Conservation (phyloP, 192 early-diverging fungal species). For the Backusella tuberculispora region DNA sequence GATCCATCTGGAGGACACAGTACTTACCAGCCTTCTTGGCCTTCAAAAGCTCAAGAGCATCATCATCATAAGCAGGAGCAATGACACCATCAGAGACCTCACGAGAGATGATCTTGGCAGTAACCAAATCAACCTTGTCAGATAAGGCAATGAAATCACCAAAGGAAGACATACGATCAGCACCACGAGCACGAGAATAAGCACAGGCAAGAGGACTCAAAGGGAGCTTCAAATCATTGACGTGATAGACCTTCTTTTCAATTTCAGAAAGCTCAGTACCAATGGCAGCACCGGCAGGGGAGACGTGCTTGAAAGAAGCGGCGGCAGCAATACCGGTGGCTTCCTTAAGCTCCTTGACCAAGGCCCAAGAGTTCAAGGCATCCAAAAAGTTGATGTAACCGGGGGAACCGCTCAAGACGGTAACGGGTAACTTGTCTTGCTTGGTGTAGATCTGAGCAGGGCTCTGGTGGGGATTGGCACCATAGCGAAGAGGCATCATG, state of each 20-base stretch:
- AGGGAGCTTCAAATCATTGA: conserved; percentile 78
- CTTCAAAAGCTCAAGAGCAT: conserved; percentile 86
- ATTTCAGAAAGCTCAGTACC: conserved; percentile 76
- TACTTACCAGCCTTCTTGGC: conserved; percentile 99
- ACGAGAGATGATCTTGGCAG: conserved; percentile 93
- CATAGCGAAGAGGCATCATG: conserved; percentile 91
- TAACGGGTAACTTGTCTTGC: conserved; percentile 82
- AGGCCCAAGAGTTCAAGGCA: conserved; percentile 95
- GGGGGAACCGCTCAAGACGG: conserved; percentile 89
- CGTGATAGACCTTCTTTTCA: conserved; percentile 91
- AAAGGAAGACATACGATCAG: conserved; percentile 99
- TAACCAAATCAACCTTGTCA: conserved; percentile 86
- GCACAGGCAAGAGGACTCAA: conserved; percentile 88
- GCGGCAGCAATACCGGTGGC: conserved; percentile 92
- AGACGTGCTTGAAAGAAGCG: conserved; percentile 99
- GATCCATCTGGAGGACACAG: conserved; percentile 92
- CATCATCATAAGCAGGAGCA: conserved; percentile 86
- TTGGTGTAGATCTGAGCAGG: conserved; percentile 92
- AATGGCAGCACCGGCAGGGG: conserved; percentile 97
- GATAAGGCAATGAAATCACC: conserved; percentile 98
- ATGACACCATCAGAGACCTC: conserved; percentile 99
- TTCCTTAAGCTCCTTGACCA: conserved; percentile 93
- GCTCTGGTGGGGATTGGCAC: conserved; percentile 98
- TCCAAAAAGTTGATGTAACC: conserved; percentile 99
- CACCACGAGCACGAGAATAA: conserved; percentile 97